These are phyloP conservation scores for Botrytis medusae DNA, from an alignment of 2,329 filamentous ascomycete species.

Conservation along the genomic window DNA sequence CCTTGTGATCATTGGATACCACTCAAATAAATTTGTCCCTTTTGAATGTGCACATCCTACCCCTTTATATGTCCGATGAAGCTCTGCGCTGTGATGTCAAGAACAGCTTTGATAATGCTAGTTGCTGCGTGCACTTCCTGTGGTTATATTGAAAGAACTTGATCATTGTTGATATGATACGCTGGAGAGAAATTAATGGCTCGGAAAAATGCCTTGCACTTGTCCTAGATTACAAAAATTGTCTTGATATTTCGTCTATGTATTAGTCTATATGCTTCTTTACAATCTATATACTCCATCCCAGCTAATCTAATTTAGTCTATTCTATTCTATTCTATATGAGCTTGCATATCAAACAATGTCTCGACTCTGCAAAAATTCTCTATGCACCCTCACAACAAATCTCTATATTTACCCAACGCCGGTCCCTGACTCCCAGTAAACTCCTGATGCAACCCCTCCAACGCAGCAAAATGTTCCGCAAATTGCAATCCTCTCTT, in stretches of 20 bases:
- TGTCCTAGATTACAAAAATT: background rate
- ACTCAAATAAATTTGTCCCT: background rate
- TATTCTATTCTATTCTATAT: background rate
- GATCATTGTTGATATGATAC: background rate
- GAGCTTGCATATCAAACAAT: background rate
- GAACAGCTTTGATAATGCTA: background rate
- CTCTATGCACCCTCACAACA: slow-evolving; percentile 25
- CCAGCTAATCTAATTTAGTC: background rate
- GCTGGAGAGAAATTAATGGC: background rate
- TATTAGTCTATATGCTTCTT: background rate
- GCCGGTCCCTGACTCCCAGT: slow-evolving; percentile 38
- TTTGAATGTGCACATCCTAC: background rate
- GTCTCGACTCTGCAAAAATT: background rate
- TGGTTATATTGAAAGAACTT: background rate
- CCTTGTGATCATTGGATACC: background rate
- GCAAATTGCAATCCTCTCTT: slow-evolving; percentile 56
- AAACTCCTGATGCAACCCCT: slow-evolving; percentile 48
- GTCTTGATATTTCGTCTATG: background rate
- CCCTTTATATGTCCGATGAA: background rate
- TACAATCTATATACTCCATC: background rate
- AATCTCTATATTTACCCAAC: slow-evolving; percentile 39
- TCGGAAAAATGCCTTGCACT: background rate
- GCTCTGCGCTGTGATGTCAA: background rate
- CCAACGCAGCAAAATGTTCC: slow-evolving; percentile 56
- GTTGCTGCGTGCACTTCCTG: background rate